phyloP scores from a whole-genome alignment of 345 rosid species.

The Salix dunnii region DNA sequence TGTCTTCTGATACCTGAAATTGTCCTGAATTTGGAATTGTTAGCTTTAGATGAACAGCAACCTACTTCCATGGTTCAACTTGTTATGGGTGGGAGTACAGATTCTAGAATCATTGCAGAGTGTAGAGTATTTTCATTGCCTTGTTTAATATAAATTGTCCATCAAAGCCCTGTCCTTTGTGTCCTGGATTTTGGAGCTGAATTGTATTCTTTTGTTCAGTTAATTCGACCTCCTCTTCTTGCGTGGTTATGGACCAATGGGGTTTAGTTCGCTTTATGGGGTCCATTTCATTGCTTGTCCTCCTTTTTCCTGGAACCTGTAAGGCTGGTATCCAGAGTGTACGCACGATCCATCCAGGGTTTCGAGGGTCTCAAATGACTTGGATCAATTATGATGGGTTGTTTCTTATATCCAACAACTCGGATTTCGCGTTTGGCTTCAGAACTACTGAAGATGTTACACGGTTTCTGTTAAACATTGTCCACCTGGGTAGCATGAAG shows the following conservation, averaged over 20 bases:
- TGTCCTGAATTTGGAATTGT: conserved; percentile 2
- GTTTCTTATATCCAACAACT: conserved; percentile 63
- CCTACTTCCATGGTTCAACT: background rate
- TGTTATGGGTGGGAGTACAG: background rate
- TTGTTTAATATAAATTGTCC: background rate
- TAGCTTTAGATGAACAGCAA: conserved; percentile 3
- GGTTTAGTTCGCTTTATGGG: conserved; percentile 16
- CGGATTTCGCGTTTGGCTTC: conserved; percentile 66
- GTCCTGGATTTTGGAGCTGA: background rate
- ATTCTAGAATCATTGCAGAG: background rate
- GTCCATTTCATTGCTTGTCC: conserved; percentile 29
- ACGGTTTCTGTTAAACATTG: conserved; percentile 47
- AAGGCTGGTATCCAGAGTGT: conserved; percentile 31
- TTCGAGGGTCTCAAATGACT: conserved; percentile 66
- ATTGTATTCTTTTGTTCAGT: background rate
- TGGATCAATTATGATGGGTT: conserved; percentile 58
- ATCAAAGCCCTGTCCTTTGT: background rate
- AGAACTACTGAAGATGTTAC: conserved; percentile 38
- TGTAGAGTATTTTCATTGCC: background rate
- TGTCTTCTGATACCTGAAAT: background rate
- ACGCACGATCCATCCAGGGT: conserved; percentile 46
- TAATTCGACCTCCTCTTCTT: background rate
- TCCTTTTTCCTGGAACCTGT: conserved; percentile 11
- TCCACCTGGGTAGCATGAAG: conserved; percentile 35
- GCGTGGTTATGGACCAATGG: conserved; percentile 34